Conservation (phyloP, 257 asterid species). For the Buddleja alternifolia region DNA sequence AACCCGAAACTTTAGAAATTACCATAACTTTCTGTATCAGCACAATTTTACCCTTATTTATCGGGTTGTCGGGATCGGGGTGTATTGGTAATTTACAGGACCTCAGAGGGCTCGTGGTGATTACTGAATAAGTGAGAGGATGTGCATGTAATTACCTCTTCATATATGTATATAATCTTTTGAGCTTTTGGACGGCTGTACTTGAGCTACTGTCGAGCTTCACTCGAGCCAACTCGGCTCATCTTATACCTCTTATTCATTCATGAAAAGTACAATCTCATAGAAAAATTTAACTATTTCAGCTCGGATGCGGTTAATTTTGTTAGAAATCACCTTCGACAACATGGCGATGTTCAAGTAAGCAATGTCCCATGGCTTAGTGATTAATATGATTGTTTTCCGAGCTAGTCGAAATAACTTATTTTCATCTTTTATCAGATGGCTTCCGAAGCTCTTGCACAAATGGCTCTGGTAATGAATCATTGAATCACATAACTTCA, state of each 20-base stretch:
- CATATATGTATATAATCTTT: too few species aligned
- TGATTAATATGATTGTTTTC: neutral
- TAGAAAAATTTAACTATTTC: conserved; percentile 33
- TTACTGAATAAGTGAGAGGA: too few species aligned
- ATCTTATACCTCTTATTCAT: neutral
- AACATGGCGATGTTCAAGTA: conserved; percentile 91
- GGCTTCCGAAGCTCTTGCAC: conserved; percentile 91
- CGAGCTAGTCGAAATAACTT: conserved; percentile 23
- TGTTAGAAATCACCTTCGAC: conserved; percentile 75
- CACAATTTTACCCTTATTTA: too few species aligned
- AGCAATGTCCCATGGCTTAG: conserved; percentile 4
- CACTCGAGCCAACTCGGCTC: conserved; percentile 34
- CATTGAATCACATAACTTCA: neutral
- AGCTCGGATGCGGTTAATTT: conserved; percentile 72
- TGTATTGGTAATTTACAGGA: too few species aligned
- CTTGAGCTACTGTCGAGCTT: too few species aligned
- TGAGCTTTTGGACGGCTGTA: too few species aligned
- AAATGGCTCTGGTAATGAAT: conserved; percentile 73
- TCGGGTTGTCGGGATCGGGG: too few species aligned
- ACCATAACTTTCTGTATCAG: too few species aligned
- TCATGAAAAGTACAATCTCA: conserved; percentile 6
- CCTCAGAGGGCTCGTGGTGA: too few species aligned
- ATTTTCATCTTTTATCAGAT: conserved; percentile 43
- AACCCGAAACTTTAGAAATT: too few species aligned
- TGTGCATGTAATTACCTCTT: too few species aligned